Evolutionary conservation across 352 stramenopile genomes (phyloP), one percentile per base, ranked within the genome.

Genomic region (Globisporangium abappressorium): DNA sequence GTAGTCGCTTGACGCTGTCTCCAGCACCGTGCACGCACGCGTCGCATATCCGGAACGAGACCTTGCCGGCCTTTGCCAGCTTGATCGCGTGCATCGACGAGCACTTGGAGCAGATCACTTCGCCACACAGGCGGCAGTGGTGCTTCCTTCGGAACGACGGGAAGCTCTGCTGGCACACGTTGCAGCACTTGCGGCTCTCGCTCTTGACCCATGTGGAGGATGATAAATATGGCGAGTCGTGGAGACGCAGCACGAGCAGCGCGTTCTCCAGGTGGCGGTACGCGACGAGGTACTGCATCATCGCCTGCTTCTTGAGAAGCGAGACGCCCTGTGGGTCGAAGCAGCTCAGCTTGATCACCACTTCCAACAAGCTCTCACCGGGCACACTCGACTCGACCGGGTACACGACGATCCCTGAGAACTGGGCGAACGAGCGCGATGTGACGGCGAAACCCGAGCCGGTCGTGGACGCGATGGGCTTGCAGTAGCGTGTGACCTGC

Each of bases 41-140:
- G n/a, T 76, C 58, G 57, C 83, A 91, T 59, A 91, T 90, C 28
- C 83, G 83, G 41, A 91, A 82, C 22, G 83, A 77, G 15, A 67
- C 76, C 54, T 81, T 87, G 43, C 77, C 79, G 15, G 81, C 74
- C 58, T 84, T 85, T 12, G 78, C 78, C 0, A 91, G 65, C 53
- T 82, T 83, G 51, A 91, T 81, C 58, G 87, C 74, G 56, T 87
- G 83, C 12, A 90, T 73, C 3, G 77, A 71, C 26, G 79, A 91
- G 72, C 86, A 94, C 63, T 91, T 91, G 57, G 82, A 84, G 30
- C 85, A 93, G 53, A 81, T 77, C 5, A 90, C 78, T 63, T 92
- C 83, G 5, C 85, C 83, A 64, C 85, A 93, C 0, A 93, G 77
- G 2, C 85, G 83, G 55, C 85, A 93, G 68, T 93, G 85, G 65